Conservation (phyloP, 768 basidiomycete genomes). For the Rhodotorula babjevae region DNA sequence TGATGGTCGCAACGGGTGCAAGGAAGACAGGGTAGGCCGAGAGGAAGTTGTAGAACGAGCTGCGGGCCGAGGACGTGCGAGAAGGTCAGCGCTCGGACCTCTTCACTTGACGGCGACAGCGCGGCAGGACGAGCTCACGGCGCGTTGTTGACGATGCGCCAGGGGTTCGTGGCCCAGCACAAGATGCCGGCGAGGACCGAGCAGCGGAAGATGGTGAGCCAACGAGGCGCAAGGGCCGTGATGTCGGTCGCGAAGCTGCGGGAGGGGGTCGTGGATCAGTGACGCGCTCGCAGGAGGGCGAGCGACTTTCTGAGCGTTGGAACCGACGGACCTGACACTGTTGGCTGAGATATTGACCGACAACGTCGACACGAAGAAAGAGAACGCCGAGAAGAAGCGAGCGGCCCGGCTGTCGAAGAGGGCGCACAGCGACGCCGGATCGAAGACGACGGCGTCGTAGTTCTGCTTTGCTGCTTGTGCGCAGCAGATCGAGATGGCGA, state of each 20-base stretch:
- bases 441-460: slow-evolving; percentile 5
- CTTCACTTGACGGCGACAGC: too few relatives aligned
- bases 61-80: not conserved
- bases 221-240: slow-evolving; percentile 43
- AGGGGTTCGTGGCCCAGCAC: slow-evolving; percentile 43
- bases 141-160: slow-evolving; percentile 42
- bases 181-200: slow-evolving; percentile 42
- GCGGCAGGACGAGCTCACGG: not conserved
- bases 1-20: slow-evolving; percentile 43
- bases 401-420: slow-evolving; percentile 23
- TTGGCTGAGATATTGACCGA: too few relatives aligned
- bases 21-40: slow-evolving; percentile 43
- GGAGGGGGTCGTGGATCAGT: too few relatives aligned
- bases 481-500: not conserved
- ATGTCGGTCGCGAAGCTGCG: slow-evolving; percentile 45
- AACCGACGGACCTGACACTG: too few relatives aligned
- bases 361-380: not conserved
- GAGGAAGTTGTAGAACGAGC: slow-evolving; percentile 43
- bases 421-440: slow-evolving; percentile 19
- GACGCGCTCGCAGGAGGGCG: too few relatives aligned
- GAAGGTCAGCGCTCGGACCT: not conserved
- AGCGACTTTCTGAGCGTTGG: not conserved
- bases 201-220: slow-evolving; percentile 45
- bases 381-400: slow-evolving; percentile 10
- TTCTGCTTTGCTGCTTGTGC: slow-evolving; percentile 9